Evolutionary conservation across 2,329 filamentous ascomycete species (phyloP), one percentile per base, ranked within the genome.

Genomic region (Fusarium robinianum): DNA sequence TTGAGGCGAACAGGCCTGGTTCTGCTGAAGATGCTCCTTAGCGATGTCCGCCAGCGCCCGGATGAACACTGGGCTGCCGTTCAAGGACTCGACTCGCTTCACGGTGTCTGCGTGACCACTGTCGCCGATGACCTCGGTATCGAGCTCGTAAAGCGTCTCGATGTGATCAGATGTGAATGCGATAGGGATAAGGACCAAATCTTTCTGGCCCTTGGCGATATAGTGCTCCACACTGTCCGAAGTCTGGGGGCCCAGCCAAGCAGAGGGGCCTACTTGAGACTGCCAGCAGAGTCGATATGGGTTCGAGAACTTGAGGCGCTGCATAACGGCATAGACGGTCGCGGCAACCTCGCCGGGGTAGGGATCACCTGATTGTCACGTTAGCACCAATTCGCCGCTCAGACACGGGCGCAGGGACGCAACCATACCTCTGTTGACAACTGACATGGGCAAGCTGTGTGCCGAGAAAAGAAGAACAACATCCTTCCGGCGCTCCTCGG

Each of bases 151-250:
- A 1, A 99, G 76, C 1, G 94, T 99, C 72, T 99, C 94, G 57
- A 99, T 99, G 66, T 99, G 94, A 63, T 99, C 94, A n/a, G 89
- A 95, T 0, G 94, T 99, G 67, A 99, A 99, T 5, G 94, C 94
- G 55, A 99, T 95, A 0, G 94, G 94, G 42, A 99, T 90, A 6
- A 99, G 77, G 2, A 96, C 77, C 41, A 99, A 77, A 64, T 99
- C 90, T 41, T 85, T 95, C 63, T 96, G 88, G 1, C 92, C 94
- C 69, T 94, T 90, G 64, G 87, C 83, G 55, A 97, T 84, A 65
- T 96, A 95, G 48, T 90, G 80, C 64, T 91, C 84, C 8, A 99
- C 94, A 0, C 91, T 92, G 55, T 86, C 83, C 48, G 85, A 84
- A 0, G 94, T 99, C 69, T 99, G 94, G 8, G 94, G 91, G 15